Conservation (phyloP, 192 early-diverging fungal genomes). For the Obelidium mucronatum region DNA sequence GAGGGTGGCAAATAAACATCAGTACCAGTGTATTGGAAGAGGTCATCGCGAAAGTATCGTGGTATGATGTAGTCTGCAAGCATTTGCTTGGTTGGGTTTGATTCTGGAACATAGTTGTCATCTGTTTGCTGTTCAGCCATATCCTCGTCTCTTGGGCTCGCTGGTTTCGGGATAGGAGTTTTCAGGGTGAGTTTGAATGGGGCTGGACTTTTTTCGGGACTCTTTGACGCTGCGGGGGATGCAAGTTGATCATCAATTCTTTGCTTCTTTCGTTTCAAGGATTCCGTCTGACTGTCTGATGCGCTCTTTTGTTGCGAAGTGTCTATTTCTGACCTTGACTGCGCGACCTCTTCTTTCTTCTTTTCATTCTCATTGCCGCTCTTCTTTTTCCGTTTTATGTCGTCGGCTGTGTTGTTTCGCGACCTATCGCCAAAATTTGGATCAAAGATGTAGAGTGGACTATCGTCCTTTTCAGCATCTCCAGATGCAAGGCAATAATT, state of each 20-base stretch:
- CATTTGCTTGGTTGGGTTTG: constrained; percentile 41
- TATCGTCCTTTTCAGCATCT: constrained; percentile 69
- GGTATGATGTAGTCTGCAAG: constrained; percentile 73
- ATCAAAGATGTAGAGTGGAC: constrained; percentile 85
- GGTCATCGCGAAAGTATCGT: constrained; percentile 75
- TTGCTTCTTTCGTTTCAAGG: not conserved
- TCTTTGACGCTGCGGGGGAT: not conserved
- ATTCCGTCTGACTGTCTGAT: not conserved
- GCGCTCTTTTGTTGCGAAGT: too few relatives aligned
- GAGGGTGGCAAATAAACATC: too few relatives aligned
- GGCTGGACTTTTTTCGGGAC: not conserved
- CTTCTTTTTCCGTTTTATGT: constrained; percentile 32
- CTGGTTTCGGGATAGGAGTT: not conserved
- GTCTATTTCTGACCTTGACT: not conserved
- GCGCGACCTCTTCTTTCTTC: not conserved
- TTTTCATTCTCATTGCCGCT: not conserved
- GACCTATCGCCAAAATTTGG: constrained; percentile 63
- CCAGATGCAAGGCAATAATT: constrained; percentile 38
- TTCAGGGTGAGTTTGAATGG: not conserved
- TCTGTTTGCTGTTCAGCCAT: too few relatives aligned
- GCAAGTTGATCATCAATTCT: not conserved
- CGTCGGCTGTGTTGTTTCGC: constrained; percentile 40
- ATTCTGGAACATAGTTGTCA: constrained; percentile 28
- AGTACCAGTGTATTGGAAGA: constrained; percentile 71
- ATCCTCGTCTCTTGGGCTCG: not conserved